Evolutionary conservation across 108 stramenopile genomes (phyloP).

Genomic region (Nitzschia sp.): DNA sequence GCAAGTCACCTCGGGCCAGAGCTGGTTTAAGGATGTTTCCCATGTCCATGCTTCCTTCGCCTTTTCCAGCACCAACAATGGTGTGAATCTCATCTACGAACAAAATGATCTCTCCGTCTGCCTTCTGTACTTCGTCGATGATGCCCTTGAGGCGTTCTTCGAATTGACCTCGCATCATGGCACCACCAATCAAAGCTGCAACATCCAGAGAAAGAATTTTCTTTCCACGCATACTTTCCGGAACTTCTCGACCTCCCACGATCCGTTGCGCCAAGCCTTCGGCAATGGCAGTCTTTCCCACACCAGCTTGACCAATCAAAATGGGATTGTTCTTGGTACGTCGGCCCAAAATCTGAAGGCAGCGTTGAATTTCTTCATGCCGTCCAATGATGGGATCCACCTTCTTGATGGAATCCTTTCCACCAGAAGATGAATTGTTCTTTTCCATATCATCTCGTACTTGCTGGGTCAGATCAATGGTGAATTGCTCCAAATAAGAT

Average conservation of each 20-base stretch:
- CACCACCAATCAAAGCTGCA: slow-evolving; percentile 83
- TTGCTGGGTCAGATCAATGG: slow-evolving; percentile 83
- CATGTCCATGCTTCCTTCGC: slow-evolving; percentile 56
- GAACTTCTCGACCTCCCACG: slow-evolving; percentile 56
- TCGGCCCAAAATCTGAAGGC: slow-evolving; percentile 88
- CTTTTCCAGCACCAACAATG: slow-evolving; percentile 86
- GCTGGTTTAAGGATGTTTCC: slow-evolving; percentile 94
- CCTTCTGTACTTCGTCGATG: slow-evolving; percentile 81
- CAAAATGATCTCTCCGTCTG: slow-evolving; percentile 80
- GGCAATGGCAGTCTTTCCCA: slow-evolving; percentile 66
- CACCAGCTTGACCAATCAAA: slow-evolving; percentile 74
- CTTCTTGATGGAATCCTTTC: slow-evolving; percentile 28
- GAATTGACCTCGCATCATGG: slow-evolving; percentile 95
- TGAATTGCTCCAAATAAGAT: slow-evolving; percentile 73
- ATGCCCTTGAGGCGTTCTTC: slow-evolving; percentile 94
- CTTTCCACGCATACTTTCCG: slow-evolving; percentile 74
- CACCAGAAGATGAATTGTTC: slow-evolving; percentile 7
- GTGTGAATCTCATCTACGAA: slow-evolving; percentile 98
- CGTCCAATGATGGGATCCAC: slow-evolving; percentile 97
- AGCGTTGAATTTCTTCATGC: slow-evolving; percentile 92
- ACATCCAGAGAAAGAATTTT: slow-evolving; percentile 87
- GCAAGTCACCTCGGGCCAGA: slow-evolving; percentile 92
- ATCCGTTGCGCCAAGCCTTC: slow-evolving; percentile 84
- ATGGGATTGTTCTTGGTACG: slow-evolving; percentile 96
- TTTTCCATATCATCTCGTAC: slow-evolving; percentile 46